Percentiles rank a stretch among this genome's conserved stretches.
Evolutionary conservation across 2,329 filamentous ascomycete species (phyloP).

Genomic region (Aureobasidium sp.): DNA sequence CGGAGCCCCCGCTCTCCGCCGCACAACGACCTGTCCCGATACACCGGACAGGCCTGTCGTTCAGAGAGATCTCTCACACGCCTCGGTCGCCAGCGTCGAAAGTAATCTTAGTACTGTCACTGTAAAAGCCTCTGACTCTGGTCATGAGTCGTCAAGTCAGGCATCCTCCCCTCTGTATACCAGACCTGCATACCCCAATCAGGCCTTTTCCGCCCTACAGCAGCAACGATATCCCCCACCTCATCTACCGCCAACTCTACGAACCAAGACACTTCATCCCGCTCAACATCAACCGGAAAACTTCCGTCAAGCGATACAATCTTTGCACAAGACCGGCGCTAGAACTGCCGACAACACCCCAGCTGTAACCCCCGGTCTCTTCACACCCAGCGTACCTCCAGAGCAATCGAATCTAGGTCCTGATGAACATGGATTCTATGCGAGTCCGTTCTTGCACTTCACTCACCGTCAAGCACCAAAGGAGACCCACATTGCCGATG

Average conservation of each 20-base stretch:
- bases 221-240: constrained; percentile 38
- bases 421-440: constrained; percentile 37
- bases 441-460: constrained; percentile 45
- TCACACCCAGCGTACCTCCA: constrained; percentile 30
- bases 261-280: constrained; percentile 38
- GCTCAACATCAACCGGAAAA: constrained; percentile 35
- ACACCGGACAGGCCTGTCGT: constrained; percentile 28
- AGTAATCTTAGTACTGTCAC: constrained; percentile 34
- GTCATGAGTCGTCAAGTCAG: constrained; percentile 14
- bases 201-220: constrained; percentile 44
- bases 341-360: constrained; percentile 42
- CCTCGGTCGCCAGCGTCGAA: constrained; percentile 36
- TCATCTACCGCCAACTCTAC: constrained; percentile 32
- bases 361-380: constrained; percentile 42
- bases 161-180: constrained; percentile 23
- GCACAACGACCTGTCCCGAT: constrained; percentile 12
- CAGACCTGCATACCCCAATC: constrained; percentile 41
- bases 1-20: neutral
- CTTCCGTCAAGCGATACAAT: constrained; percentile 36
- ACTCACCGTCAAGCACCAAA: constrained; percentile 45
- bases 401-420: constrained; percentile 27
- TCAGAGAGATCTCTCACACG: constrained; percentile 36
- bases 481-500: constrained; percentile 77
- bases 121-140: constrained; percentile 25
- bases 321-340: constrained; percentile 34